Percentiles rank a stretch among this genome's conserved stretches.
phyloP scores from a whole-genome alignment of 2,329 filamentous ascomycete species.

The Pseudogymnoascus sp. region DNA sequence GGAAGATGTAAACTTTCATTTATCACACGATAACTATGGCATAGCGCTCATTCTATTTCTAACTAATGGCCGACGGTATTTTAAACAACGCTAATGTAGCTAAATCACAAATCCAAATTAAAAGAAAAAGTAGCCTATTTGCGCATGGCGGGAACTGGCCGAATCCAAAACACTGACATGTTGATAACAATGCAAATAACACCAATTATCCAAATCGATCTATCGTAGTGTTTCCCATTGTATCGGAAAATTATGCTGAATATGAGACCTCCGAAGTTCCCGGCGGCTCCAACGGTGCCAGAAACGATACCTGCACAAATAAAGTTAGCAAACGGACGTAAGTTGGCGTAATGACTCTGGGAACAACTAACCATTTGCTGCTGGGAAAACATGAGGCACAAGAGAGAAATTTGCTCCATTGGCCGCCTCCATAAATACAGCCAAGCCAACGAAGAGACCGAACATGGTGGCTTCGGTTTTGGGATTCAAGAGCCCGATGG shows the following conservation, averaged over 20 bases:
- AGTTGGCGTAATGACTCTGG: not conserved
- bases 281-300: constrained; percentile 67
- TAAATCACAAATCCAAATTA: not conserved
- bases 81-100: not conserved
- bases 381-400: constrained; percentile 57
- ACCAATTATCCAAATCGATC: constrained; percentile 73
- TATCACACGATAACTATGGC: not conserved
- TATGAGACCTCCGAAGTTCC: constrained; percentile 75
- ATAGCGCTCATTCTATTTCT: not conserved
- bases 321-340: constrained; percentile 50
- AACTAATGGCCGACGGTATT: not conserved
- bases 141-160: constrained; percentile 40
- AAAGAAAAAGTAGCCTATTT: not conserved
- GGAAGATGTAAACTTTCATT: not conserved
- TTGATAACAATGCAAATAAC: constrained; percentile 64
- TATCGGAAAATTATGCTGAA: constrained; percentile 80
- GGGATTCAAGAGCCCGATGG: constrained; percentile 54
- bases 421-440: constrained; percentile 73
- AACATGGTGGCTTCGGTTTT: constrained; percentile 58
- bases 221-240: constrained; percentile 57
- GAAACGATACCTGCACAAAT: constrained; percentile 50
- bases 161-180: constrained; percentile 55
- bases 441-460: constrained; percentile 65
- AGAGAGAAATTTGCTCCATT: constrained; percentile 51
- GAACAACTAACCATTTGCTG: constrained; percentile 28